phyloP scores from a whole-genome alignment of 768 basidiomycete genomes.

The Leccinum pellstonianum region DNA sequence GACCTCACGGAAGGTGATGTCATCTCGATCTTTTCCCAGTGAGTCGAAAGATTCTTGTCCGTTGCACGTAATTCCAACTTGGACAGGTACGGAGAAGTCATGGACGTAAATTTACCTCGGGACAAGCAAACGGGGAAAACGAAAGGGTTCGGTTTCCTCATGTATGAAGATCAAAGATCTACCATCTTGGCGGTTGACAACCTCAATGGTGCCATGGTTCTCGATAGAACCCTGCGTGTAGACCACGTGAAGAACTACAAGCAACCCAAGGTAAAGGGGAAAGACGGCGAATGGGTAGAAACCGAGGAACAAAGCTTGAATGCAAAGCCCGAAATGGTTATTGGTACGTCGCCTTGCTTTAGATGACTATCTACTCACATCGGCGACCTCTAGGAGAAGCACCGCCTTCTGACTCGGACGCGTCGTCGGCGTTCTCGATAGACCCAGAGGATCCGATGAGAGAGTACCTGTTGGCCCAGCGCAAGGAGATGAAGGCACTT shows the following conservation, averaged over 20 bases:
- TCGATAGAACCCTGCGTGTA: slow-evolving; percentile 85
- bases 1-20: slow-evolving; percentile 98
- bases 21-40: slow-evolving; percentile 97
- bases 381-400: slow-evolving; percentile 42
- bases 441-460: slow-evolving; percentile 99
- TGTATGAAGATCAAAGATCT: slow-evolving; percentile 98
- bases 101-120: slow-evolving; percentile 92
- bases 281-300: slow-evolving; percentile 83
- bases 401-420: slow-evolving; percentile 64
- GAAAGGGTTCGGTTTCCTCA: slow-evolving; percentile 91
- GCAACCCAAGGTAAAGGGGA: slow-evolving; percentile 75
- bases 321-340: slow-evolving; percentile 72
- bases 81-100: slow-evolving; percentile 89
- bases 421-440: slow-evolving; percentile 61
- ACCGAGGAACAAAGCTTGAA: slow-evolving; percentile 84
- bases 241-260: slow-evolving; percentile 93
- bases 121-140: slow-evolving; percentile 92
- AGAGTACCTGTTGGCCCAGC: slow-evolving; percentile 80
- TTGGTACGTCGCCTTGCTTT: slow-evolving; percentile 43
- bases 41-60: slow-evolving; percentile 32
- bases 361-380: slow-evolving; percentile 4
- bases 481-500: slow-evolving; percentile 64
- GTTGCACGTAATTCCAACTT: background rate
- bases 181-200: slow-evolving; percentile 98
- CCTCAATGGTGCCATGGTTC: slow-evolving; percentile 89